Evolutionary conservation across 2,329 filamentous ascomycete genomes (phyloP).

Genomic region (Emergomyces africanus): DNA sequence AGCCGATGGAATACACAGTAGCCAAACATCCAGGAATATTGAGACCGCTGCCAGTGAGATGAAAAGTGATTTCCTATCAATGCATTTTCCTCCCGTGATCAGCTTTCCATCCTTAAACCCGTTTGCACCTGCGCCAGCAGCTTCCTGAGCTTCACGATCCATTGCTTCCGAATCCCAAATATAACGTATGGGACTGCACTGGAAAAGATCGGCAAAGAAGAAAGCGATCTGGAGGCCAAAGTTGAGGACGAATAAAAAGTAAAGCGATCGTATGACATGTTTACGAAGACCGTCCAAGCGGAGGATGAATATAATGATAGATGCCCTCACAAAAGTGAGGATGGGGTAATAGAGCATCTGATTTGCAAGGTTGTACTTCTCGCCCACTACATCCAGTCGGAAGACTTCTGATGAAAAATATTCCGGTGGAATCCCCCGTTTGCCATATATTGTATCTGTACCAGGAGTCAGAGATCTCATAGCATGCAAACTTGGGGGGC

Average conservation of each 20-base stretch:
- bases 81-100: constrained; percentile 17
- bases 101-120: constrained; percentile 3
- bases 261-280: constrained; percentile 3
- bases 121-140: not conserved
- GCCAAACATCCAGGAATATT: constrained; percentile 31
- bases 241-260: constrained; percentile 18
- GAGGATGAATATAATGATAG: constrained; percentile 8
- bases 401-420: not conserved
- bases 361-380: constrained; percentile 3
- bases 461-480: not conserved
- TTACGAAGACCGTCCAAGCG: constrained; percentile 5
- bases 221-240: constrained; percentile 22
- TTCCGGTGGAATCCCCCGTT: not conserved
- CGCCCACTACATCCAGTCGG: not conserved
- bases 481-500: not conserved
- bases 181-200: constrained; percentile 26
- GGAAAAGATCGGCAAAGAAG: constrained; percentile 28
- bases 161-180: constrained; percentile 18
- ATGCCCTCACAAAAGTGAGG: constrained; percentile 6
- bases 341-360: constrained; percentile 7
- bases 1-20: constrained; percentile 11
- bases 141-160: not conserved
- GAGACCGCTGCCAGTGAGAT: constrained; percentile 26
- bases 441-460: not conserved
- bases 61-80: constrained; percentile 21